Base-by-base conservation (phyloP, 805 yeast species). In the Yarrowia sp. region DNA sequence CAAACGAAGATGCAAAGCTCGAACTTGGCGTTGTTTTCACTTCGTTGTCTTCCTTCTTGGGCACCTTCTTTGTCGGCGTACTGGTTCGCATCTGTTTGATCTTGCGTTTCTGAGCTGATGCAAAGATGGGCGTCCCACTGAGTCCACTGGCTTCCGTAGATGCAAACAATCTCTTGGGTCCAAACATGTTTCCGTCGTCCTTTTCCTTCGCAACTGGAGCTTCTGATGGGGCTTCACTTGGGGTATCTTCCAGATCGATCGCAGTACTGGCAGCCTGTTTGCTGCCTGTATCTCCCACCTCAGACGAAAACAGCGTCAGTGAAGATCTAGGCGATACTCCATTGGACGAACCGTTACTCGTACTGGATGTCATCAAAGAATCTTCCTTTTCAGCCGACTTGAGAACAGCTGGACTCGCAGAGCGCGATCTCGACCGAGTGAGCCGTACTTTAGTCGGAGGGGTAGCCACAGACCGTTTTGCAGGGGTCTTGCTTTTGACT, bases 1-100 rank as follows among this genome's bases (percentile, higher is more conserved):
- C 48, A 22, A 42, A 41, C 10, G 63, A 41, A 56, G 63, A 26
- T 5, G 26, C 63, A 42, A 42, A 41, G 41, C 63, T 42, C 22
- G 63, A 41, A 22, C 36, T 41, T 15, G 65, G 16, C 1, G 65
- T 45, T 2, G 32, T 11, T n/a, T 42, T 10, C 5, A 7, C 32
- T 10, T n/a, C 53, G 10, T 35, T 14, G 8, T 22, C n/a, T n/a
- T 10, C 14, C 61, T 55, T 38, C 36, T 10, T 36, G 8, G 14
- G 16, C 43, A 1, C 16, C 58, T 52, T 52, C 43, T 53, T 53
- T 11, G 45, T 12, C 2, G 59, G 63, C 1, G 63, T 56, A 11
- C 65, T 59, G 35, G 65, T 59, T 7, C 65, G 52, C 35, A 59
- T 11, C 16, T 35, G 35, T n/a, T 36, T 43, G 26, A 59, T 59